Conservation (phyloP, 225 moss, liverwort and hornwort species). For the Marchantia polymorpha region DNA sequence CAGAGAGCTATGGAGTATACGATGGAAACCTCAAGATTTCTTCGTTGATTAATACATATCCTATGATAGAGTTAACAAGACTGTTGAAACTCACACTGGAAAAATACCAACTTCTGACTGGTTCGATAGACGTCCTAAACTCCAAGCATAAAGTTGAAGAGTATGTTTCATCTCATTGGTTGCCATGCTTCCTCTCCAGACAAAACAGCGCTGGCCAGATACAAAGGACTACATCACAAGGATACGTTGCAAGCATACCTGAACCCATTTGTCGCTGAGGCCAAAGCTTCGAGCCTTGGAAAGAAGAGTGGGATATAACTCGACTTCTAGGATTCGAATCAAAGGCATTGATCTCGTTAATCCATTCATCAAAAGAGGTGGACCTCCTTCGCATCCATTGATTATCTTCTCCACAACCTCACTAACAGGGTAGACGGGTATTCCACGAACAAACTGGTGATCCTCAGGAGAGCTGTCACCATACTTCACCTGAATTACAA, state of each 20-base stretch:
- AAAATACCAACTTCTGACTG: too few relatives aligned
- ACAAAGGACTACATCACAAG: not conserved
- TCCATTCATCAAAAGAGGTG: slow-evolving; percentile 63
- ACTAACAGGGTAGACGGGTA: slow-evolving; percentile 59
- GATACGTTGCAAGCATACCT: slow-evolving; percentile 23
- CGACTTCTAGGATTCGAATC: slow-evolving; percentile 75
- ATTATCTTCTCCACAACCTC: slow-evolving; percentile 77
- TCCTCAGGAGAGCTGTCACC: slow-evolving; percentile 72
- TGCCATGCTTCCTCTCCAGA: not conserved
- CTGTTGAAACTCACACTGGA: too few relatives aligned
- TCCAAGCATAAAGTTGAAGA: too few relatives aligned
- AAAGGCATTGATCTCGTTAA: slow-evolving; percentile 64
- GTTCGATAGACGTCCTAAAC: too few relatives aligned
- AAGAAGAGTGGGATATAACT: slow-evolving; percentile 75
- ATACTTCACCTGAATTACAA: slow-evolving; percentile 41
- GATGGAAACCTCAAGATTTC: too few relatives aligned
- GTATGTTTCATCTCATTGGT: not conserved
- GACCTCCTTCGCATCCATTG: slow-evolving; percentile 46
- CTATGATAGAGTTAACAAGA: too few relatives aligned
- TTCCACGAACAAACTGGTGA: slow-evolving; percentile 78
- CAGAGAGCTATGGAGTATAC: too few relatives aligned
- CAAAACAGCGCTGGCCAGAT: not conserved
- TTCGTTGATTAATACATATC: too few relatives aligned
- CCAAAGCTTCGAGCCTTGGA: slow-evolving; percentile 91
- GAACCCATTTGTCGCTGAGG: slow-evolving; percentile 77